phyloP scores from a whole-genome alignment of 2,329 filamentous ascomycete genomes.

The Dryadomyces quercus-mongolicae region DNA sequence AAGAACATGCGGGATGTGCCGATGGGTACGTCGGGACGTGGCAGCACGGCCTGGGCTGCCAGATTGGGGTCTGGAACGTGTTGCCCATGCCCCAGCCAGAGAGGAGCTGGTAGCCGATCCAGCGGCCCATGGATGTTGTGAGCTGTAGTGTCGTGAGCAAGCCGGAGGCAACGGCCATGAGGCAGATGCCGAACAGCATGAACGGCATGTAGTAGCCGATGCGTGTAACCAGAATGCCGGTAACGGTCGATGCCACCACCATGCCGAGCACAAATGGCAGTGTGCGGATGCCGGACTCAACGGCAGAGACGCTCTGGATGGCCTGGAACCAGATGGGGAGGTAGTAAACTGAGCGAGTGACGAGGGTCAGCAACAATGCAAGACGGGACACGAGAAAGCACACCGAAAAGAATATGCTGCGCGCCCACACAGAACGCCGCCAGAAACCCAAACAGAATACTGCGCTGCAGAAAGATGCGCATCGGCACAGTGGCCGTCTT shows the following conservation, averaged over 20 bases:
- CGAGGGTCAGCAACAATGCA: neutral
- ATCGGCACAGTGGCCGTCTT: constrained; percentile 45
- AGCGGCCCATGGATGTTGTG: constrained; percentile 32
- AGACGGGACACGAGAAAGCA: neutral
- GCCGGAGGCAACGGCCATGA: constrained; percentile 41
- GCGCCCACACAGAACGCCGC: constrained; percentile 26
- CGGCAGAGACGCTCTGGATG: constrained; percentile 36
- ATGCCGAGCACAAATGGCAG: constrained; percentile 44
- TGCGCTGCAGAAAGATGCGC: constrained; percentile 41
- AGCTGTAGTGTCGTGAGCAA: constrained; percentile 44
- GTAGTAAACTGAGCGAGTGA: neutral
- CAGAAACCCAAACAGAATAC: constrained; percentile 34
- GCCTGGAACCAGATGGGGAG: constrained; percentile 36
- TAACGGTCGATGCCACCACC: constrained; percentile 36
- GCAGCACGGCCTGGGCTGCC: constrained; percentile 42
- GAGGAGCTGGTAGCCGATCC: constrained; percentile 49
- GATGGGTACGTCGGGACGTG: constrained; percentile 37
- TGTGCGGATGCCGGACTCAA: constrained; percentile 44
- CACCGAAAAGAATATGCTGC: constrained; percentile 11
- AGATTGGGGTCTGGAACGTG: constrained; percentile 44
- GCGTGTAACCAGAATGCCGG: constrained; percentile 35
- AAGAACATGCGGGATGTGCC: constrained; percentile 46
- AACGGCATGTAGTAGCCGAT: constrained; percentile 48
- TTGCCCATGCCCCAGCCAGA: constrained; percentile 46
- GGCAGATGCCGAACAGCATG: constrained; percentile 38